Percentiles rank a stretch among this genome's conserved stretches.
Conservation (phyloP, 176 grass and related monocot genomes). For the Carex myosuroides region DNA sequence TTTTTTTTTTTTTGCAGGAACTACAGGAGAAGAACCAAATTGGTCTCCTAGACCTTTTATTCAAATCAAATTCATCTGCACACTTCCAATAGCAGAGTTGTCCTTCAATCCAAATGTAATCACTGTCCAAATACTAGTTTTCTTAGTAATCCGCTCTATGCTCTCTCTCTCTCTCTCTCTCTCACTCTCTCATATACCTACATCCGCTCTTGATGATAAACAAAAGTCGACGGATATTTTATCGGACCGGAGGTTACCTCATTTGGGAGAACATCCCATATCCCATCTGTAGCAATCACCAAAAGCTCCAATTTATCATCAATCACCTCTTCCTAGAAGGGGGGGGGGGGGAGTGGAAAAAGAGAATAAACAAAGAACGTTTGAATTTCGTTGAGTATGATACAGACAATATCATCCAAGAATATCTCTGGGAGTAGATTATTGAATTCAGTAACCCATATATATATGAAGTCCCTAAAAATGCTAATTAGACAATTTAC, state of each 20-base stretch:
- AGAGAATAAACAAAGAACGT: not conserved
- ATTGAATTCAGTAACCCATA: not conserved
- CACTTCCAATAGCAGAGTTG: not conserved
- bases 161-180: not conserved
- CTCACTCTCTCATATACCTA: not conserved
- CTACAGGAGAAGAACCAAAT: not conserved
- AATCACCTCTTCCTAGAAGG: conserved; percentile 53
- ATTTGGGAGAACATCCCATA: conserved; percentile 90
- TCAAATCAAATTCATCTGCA: not conserved
- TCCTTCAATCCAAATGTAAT: not conserved
- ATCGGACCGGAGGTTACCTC: conserved; percentile 48
- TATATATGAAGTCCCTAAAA: not conserved
- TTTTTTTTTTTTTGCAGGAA: not conserved
- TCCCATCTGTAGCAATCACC: conserved; percentile 86
- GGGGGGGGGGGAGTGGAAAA: not conserved
- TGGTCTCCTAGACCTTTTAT: not conserved
- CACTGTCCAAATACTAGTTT: not conserved
- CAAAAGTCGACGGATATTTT: not conserved
- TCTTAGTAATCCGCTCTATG: not conserved
- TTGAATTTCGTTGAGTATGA: conserved; percentile 1
- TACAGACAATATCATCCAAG: not conserved
- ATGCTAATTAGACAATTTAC: not conserved
- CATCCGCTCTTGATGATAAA: not conserved
- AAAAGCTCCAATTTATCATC: conserved; percentile 67
- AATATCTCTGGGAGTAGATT: not conserved